Evolutionary conservation across 2,329 filamentous ascomycete species (phyloP), one percentile per base, ranked within the genome.

Genomic region (Basipetospora chlamydospora): DNA sequence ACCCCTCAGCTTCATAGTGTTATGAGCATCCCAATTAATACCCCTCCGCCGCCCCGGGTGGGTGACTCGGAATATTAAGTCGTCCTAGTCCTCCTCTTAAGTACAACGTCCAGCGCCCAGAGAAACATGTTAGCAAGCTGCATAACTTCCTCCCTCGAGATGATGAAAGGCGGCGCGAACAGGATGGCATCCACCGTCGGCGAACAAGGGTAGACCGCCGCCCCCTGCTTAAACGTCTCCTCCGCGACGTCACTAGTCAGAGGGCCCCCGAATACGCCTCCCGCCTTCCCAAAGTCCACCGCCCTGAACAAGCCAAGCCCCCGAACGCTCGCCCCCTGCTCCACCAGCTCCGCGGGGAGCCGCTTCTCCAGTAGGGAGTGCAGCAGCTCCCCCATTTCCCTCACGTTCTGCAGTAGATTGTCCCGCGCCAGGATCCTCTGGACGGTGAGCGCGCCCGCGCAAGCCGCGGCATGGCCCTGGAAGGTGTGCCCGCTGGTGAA

Each of bases 401-500:
- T 43, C 22, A 52, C 56, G 18, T 54, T 54, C 3, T 46, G 41
- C 4, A 62, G 26, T 3, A 63, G 48, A 1, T 43, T 40, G 0
- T 59, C 53, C 8, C 54, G 43, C 12, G 46, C 46, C 20, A 63
- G 43, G 25, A 62, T 57, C 32, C 42, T 49, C 39, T 63, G 58
- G 2, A 62, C 59, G 18, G 52, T 49, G 3, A 55, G 50, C 0
- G 56, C 58, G 4, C 58, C 56, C 1, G 58, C 57, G 26, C 56
- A 59, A 1, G 51, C 50, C n/a, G 58, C 41, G 0, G 60, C 52
- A 32, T 61, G 58, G 0, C 50, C 57, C 34, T 61, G 57, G 12
- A 60, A 77, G 0, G 72, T 77, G 38, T 77, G 70, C 0, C 72
- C 73, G 43, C 77, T 72, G 4, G 56, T 56, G 44, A 75, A 73